These are phyloP conservation scores for Lentinula sp. DNA, from an alignment of 768 basidiomycete genomes.

Conservation along the genomic window DNA sequence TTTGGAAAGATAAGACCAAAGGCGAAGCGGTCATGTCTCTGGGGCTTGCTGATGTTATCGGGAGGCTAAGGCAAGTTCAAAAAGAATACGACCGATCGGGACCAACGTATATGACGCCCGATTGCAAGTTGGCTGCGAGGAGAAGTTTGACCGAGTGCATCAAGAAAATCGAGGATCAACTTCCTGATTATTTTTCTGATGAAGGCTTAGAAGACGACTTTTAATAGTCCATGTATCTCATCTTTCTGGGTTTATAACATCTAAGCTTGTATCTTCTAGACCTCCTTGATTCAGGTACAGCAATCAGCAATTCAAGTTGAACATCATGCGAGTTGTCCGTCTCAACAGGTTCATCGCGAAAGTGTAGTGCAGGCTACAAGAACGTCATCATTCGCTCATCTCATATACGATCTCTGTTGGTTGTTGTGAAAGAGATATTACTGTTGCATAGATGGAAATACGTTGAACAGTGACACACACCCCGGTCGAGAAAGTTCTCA, in stretches of 20 bases:
- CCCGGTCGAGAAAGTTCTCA: not conserved
- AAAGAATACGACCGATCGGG: conserved; percentile 71
- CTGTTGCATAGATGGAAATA: not conserved
- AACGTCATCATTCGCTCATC: not conserved
- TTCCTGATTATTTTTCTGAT: conserved; percentile 60
- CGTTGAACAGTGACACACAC: not conserved
- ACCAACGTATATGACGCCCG: conserved; percentile 75
- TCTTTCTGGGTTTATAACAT: not conserved
- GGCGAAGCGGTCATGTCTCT: conserved; percentile 53
- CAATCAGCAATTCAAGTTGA: too few relatives aligned
- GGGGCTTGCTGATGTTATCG: conserved; percentile 61
- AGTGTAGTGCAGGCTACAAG: not conserved
- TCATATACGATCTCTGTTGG: not conserved
- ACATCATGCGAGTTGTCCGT: too few relatives aligned
- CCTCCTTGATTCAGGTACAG: not conserved
- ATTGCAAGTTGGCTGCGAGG: conserved; percentile 57
- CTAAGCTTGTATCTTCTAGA: not conserved
- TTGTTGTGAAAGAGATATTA: not conserved
- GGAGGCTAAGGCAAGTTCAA: conserved; percentile 53
- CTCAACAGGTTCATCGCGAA: too few relatives aligned
- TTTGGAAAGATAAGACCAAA: conserved; percentile 73
- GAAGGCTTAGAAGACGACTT: conserved; percentile 12
- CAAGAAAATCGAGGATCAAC: conserved; percentile 47
- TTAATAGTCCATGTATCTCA: not conserved
- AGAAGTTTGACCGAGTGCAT: conserved; percentile 49